phyloP scores from a whole-genome alignment of 2,329 filamentous ascomycete genomes.

The Aspergillus flavus region DNA sequence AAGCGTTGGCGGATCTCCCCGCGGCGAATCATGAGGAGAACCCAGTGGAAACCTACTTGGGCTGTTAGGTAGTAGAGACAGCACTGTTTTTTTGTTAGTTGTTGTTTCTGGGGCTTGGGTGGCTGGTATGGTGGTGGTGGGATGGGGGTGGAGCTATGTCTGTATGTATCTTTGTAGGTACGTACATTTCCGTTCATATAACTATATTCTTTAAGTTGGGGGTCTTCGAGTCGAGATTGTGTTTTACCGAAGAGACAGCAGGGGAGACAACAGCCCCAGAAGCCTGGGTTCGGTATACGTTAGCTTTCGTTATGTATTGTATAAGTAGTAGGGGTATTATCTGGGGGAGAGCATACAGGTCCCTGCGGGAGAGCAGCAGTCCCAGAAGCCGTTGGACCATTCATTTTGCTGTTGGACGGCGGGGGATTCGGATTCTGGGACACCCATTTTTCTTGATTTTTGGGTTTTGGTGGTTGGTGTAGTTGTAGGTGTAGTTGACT shows the following conservation, averaged over 20 bases:
- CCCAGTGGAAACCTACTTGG: conserved; percentile 36
- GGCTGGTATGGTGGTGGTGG: neutral
- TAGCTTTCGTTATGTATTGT: neutral
- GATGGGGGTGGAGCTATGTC: too few species aligned
- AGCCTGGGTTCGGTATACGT: conserved; percentile 23
- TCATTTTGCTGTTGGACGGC: conserved; percentile 13
- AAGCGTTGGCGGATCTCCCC: conserved; percentile 56
- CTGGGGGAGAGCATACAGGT: conserved; percentile 29
- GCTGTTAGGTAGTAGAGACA: conserved; percentile 34
- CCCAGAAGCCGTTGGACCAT: conserved; percentile 37
- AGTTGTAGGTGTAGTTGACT: too few species aligned
- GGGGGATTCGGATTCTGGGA: neutral
- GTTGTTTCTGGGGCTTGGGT: too few species aligned
- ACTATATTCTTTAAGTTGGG: conserved; percentile 28
- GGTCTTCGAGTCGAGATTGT: conserved; percentile 34
- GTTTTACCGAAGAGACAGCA: conserved; percentile 38
- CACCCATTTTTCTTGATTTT: conserved; percentile 11
- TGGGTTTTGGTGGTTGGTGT: neutral
- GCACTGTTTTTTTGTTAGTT: conserved; percentile 28
- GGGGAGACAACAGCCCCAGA: conserved; percentile 30
- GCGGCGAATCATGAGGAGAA: conserved; percentile 57
- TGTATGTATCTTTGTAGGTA: neutral
- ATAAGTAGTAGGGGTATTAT: neutral
- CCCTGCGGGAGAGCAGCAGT: conserved; percentile 34
- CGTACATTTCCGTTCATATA: conserved; percentile 33